Conservation (phyloP, 2,329 filamentous ascomycete genomes). For the Cladobotryum mycophilum region DNA sequence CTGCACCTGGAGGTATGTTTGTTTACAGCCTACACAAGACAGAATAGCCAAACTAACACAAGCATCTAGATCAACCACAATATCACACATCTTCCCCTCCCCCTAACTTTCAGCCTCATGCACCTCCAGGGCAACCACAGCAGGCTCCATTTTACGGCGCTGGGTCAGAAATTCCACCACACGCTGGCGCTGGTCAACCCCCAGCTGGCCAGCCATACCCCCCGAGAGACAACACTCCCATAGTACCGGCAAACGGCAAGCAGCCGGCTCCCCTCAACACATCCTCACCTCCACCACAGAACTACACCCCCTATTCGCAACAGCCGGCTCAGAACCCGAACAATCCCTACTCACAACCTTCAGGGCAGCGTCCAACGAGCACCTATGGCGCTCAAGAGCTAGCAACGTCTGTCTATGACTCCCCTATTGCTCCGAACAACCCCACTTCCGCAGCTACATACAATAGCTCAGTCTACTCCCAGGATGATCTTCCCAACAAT, state of each 20-base stretch:
- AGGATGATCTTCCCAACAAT: conserved; percentile 35
- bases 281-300: conserved; percentile 43
- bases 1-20: conserved; percentile 9
- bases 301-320: conserved; percentile 39
- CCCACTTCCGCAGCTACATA: conserved; percentile 38
- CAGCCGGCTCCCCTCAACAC: conserved; percentile 47
- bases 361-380: conserved; percentile 54
- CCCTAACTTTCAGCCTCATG: conserved; percentile 49
- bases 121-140: conserved; percentile 31
- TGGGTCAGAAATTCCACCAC: conserved; percentile 47
- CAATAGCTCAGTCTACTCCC: conserved; percentile 42
- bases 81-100: conserved; percentile 43
- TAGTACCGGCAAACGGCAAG: conserved; percentile 40
- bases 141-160: conserved; percentile 58
- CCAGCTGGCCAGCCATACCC: conserved; percentile 43
- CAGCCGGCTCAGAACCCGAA: conserved; percentile 19
- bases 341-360: conserved; percentile 39
- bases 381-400: conserved; percentile 72
- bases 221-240: conserved; percentile 45
- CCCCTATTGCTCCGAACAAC: conserved; percentile 55
- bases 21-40: not conserved
- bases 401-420: conserved; percentile 71
- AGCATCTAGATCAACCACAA: conserved; percentile 36
- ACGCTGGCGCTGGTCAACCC: conserved; percentile 21
- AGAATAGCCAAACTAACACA: conserved; percentile 1